Evolutionary conservation across 768 basidiomycete species (phyloP), one percentile per base, ranked within the genome.

Genomic region (Boletales sp.): DNA sequence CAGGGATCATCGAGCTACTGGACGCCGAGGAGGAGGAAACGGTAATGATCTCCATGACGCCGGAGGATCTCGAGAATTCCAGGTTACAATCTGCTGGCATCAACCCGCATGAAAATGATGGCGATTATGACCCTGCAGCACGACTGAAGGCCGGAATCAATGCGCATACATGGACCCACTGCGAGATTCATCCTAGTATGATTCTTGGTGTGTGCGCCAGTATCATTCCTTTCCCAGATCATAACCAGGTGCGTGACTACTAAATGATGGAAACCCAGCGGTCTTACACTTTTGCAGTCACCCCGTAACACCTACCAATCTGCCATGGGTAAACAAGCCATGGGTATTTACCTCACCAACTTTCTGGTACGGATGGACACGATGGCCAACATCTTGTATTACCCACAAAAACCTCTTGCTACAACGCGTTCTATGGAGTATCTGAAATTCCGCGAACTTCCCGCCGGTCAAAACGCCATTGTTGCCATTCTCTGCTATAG

Each of bases 301-400:
- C 95, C 95, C 57, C 96, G 95, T 83, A 99, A 99, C 66, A 99
- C 95, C 5, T 99, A 99, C 65, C 95, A 99, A 74, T 98, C 95
- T 40, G 95, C 95, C 46, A 99, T 99, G 95, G 96, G 96, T 60
- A 99, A 99, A 74, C 95, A 99, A 82, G 95, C 95, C 11, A 99
- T 99, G 95, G 95, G 96, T 44, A 93, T 98, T 57, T 96, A 90
- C 72, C 79, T 98, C 33, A 98, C 95, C 33, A 99, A 98, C 71
- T 99, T 95, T 79, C 82, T 96, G 58, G 88, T 97, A 58, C 92
- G 95, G 47, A 95, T 98, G 93, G 95, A 99, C 69, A 99, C 96
- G 10, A 98, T 98, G 95, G 93, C 95, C 58, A 99, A 99, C 64
- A 96, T 99, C 56, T 79, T 99, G 40, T 99, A 96, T 71, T 99